phyloP scores from a whole-genome alignment of 2,329 filamentous ascomycete species.

The Rachicladosporium sp. region DNA sequence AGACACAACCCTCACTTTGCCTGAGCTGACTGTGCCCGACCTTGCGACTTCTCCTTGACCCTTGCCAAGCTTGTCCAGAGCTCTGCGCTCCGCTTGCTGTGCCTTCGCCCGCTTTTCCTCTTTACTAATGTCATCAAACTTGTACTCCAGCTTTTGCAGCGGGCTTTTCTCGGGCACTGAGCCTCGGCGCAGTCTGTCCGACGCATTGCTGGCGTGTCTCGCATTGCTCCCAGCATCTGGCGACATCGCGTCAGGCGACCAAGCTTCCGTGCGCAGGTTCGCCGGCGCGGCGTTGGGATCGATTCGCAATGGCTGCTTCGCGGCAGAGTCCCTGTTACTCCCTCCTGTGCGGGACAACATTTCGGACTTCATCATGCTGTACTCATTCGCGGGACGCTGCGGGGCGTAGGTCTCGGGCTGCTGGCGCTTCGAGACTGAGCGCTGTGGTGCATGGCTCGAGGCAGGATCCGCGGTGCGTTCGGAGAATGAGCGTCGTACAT shows the following conservation, averaged over 20 bases:
- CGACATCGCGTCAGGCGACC: constrained; percentile 14
- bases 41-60: constrained; percentile 6
- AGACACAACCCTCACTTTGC: constrained; percentile 16
- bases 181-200: constrained; percentile 24
- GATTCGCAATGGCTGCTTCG: constrained; percentile 10
- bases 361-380: background rate
- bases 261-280: constrained; percentile 17
- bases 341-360: background rate
- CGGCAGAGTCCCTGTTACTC: constrained; percentile 2
- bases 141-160: constrained; percentile 83
- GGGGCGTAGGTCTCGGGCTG: constrained; percentile 1
- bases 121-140: constrained; percentile 84
- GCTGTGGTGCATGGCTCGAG: constrained; percentile 6
- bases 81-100: constrained; percentile 65
- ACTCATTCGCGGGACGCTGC: constrained; percentile 1
- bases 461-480: constrained; percentile 13
- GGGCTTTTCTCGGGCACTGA: constrained; percentile 77
- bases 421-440: constrained; percentile 5
- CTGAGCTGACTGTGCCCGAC: constrained; percentile 11
- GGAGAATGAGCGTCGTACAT: constrained; percentile 17
- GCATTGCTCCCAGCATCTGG: constrained; percentile 8
- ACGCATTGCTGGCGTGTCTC: constrained; percentile 11
- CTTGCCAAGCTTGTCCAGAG: constrained; percentile 24
- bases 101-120: constrained; percentile 84
- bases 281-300: constrained; percentile 17